Evolutionary conservation across 768 basidiomycete genomes (phyloP).

Genomic region (Leccinum obscurum): DNA sequence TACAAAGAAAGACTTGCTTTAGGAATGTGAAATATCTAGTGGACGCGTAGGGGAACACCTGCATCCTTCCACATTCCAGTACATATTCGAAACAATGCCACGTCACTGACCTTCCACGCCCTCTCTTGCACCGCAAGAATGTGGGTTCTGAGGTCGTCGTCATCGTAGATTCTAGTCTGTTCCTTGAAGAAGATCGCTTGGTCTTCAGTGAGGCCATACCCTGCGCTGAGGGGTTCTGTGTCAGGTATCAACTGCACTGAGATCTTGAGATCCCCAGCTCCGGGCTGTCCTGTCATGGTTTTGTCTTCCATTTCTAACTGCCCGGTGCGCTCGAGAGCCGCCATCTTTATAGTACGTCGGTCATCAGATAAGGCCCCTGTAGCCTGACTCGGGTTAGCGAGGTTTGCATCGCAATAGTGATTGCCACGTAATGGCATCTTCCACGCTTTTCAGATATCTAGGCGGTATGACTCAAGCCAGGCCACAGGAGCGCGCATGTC

Average conservation of each 20-base stretch:
- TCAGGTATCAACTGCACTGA: background rate
- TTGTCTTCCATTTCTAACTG: background rate
- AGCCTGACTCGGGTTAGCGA: background rate
- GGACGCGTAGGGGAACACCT: conserved; percentile 33
- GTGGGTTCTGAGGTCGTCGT: conserved; percentile 29
- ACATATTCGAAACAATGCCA: background rate
- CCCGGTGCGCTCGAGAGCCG: too few species aligned
- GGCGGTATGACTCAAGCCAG: too few species aligned
- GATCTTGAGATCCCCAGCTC: conserved; percentile 13
- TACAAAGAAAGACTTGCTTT: conserved; percentile 7
- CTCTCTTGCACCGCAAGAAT: conserved; percentile 31
- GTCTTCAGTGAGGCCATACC: conserved; percentile 13
- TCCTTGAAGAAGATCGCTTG: conserved; percentile 29
- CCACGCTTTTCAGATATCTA: too few species aligned
- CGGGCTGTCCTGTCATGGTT: background rate
- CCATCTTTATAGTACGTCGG: background rate
- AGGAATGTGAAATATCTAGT: conserved; percentile 29
- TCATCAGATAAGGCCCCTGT: background rate
- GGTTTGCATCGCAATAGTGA: background rate
- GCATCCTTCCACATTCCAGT: background rate
- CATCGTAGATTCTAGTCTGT: conserved; percentile 30
- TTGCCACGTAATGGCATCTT: background rate
- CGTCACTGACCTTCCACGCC: conserved; percentile 29
- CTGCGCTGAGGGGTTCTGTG: background rate
- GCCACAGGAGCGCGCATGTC: too few species aligned